Evolutionary conservation across 1,139 yeast species (phyloP).

Genomic region (Yarrowia galli): DNA sequence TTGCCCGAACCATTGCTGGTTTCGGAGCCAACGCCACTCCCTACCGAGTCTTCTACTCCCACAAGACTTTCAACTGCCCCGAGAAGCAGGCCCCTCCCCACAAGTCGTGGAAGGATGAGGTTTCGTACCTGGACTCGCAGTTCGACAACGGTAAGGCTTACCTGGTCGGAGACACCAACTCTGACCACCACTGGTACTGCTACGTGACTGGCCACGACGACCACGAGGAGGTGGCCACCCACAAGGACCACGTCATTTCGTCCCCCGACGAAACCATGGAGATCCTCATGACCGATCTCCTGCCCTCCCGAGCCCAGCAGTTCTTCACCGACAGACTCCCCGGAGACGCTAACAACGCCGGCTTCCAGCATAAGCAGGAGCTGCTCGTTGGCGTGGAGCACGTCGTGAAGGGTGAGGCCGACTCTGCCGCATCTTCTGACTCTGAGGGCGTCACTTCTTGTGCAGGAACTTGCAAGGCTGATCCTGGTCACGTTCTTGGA

Average conservation of each 20-base stretch:
- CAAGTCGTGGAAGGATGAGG: constrained; percentile 83
- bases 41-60: constrained; percentile 81
- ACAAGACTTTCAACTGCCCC: constrained; percentile 94
- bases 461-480: constrained; percentile 49
- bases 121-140: constrained; percentile 63
- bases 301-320: constrained; percentile 62
- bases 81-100: constrained; percentile 83
- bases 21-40: constrained; percentile 53
- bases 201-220: constrained; percentile 60
- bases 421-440: constrained; percentile 47
- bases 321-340: constrained; percentile 68
- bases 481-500: constrained; percentile 83
- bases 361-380: constrained; percentile 37
- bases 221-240: constrained; percentile 39
- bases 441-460: constrained; percentile 40
- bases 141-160: constrained; percentile 68
- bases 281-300: constrained; percentile 87
- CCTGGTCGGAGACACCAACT: constrained; percentile 78
- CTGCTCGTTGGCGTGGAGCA: constrained; percentile 39
- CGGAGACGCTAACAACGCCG: constrained; percentile 42
- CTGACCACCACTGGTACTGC: constrained; percentile 85
- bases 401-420: constrained; percentile 43
- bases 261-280: constrained; percentile 80
- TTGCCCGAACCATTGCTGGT: constrained; percentile 53
- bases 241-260: constrained; percentile 40